These are phyloP conservation scores for Alternaria ventricosa DNA, from an alignment of 2,329 filamentous ascomycete species.

Conservation along the genomic window DNA sequence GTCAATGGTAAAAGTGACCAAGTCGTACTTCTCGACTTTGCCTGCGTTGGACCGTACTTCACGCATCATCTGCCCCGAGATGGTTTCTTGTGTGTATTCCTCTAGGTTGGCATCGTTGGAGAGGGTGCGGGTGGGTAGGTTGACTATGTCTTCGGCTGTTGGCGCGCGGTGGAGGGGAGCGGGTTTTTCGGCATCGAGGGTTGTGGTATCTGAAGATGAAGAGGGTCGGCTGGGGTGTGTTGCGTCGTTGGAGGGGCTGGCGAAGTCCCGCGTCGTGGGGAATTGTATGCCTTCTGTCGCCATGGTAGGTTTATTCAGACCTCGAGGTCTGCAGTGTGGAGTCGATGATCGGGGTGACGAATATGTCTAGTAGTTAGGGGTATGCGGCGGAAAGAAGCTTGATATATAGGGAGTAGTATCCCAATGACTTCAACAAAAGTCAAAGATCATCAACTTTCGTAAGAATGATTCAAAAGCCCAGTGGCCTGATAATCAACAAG, in stretches of 20 bases:
- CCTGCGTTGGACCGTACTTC: conserved; percentile 62
- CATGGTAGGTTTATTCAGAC: conserved; percentile 10
- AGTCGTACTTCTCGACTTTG: conserved; percentile 60
- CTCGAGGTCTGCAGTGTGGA: neutral
- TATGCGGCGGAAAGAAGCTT: neutral
- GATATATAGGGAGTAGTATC: neutral
- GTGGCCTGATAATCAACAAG: neutral
- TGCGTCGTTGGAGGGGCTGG: conserved; percentile 1
- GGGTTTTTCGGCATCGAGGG: conserved; percentile 14
- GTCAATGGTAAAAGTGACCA: conserved; percentile 73
- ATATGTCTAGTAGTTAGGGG: neutral
- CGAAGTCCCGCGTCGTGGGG: conserved; percentile 20
- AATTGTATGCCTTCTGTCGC: conserved; percentile 22
- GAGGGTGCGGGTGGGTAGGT: conserved; percentile 71
- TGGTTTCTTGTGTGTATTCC: conserved; percentile 71
- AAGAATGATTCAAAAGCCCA: neutral
- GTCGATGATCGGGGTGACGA: neutral
- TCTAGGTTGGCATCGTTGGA: conserved; percentile 61
- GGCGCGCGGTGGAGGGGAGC: conserved; percentile 25
- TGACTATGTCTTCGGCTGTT: conserved; percentile 54
- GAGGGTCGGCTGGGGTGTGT: conserved; percentile 13
- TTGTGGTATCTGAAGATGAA: conserved; percentile 20
- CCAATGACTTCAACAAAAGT: neutral
- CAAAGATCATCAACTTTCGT: neutral
- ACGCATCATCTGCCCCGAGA: conserved; percentile 66